Evolutionary conservation across 495 filamentous ascomycete genomes (phyloP), one percentile per base, ranked within the genome.

Genomic region (Penicilliopsis zonata): DNA sequence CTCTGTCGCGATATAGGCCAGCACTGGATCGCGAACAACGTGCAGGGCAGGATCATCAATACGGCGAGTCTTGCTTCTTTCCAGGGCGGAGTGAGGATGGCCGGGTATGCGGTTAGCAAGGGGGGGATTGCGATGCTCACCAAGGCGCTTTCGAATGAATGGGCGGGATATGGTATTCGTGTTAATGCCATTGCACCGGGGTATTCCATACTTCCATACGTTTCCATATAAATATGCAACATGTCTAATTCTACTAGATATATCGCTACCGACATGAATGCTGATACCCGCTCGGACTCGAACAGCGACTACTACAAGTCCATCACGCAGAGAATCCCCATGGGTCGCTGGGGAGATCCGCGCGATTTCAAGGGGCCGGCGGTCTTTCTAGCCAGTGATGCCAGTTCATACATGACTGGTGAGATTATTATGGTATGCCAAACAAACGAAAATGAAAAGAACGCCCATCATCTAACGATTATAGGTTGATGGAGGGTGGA

Each of bases 191-290:
- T 84, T 39, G 78, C 78, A n/a, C 71, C 71, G 4, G 69, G 72
- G 0, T n/a, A n/a, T n/a, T n/a, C n/a, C n/a, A n/a, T n/a, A n/a
- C n/a, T n/a, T n/a, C n/a, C n/a, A n/a, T n/a, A n/a, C n/a, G n/a
- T n/a, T n/a, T n/a, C n/a, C n/a, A n/a, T n/a, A n/a, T n/a, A n/a
- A n/a, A n/a, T n/a, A n/a, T n/a, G n/a, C n/a, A n/a, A n/a, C n/a
- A n/a, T n/a, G n/a, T n/a, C n/a, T n/a, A n/a, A n/a, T n/a, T n/a
- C n/a, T n/a, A n/a, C n/a, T n/a, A n/a, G n/a, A n/a, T 90, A 90
- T 50, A 76, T 92, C 13, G 80, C 70, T 17, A 92, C 85, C 3
- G 83, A 88, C 17, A 90, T 92, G 85, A 92, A 87, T 46, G 66
- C 64, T 31, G 85, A 80, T 3, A 49, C 92, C 48, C 64, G 86